Evolutionary conservation across 1,139 yeast genomes (phyloP).

Genomic region (Candida smagusa): DNA sequence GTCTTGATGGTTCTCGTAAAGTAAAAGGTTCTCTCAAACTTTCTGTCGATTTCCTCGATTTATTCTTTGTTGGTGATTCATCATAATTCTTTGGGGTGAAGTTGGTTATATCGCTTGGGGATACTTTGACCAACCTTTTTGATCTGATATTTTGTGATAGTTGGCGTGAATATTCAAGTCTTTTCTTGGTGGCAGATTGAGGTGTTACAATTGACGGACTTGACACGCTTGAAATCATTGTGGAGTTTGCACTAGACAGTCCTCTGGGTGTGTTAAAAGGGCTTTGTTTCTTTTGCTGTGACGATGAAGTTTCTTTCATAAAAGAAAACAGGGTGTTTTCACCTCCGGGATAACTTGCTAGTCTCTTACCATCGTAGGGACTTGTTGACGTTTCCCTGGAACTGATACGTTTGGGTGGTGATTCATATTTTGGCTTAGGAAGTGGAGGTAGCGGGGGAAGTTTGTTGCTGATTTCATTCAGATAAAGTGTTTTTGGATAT

Average conservation of each 20-base stretch:
- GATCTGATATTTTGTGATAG: conserved; percentile 15
- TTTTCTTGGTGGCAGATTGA: conserved; percentile 14
- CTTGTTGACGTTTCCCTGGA: conserved; percentile 6
- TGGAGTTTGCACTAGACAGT: conserved; percentile 1
- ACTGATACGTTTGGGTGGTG: conserved; percentile 5
- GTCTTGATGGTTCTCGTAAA: conserved; percentile 9
- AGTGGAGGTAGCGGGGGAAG: conserved; percentile 6
- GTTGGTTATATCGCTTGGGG: conserved; percentile 19
- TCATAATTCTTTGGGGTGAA: conserved; percentile 5
- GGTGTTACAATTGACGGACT: neutral
- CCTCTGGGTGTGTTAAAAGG: conserved; percentile 7
- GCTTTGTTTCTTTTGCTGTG: conserved; percentile 25
- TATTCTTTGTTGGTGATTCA: conserved; percentile 10
- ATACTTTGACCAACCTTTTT: conserved; percentile 11
- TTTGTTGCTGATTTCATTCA: conserved; percentile 11
- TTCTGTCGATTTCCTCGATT: neutral
- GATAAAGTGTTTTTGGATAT: conserved; percentile 22
- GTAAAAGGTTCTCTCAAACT: neutral
- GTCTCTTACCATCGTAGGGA: conserved; percentile 11
- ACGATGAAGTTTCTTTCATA: conserved; percentile 38
- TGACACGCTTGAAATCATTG: neutral
- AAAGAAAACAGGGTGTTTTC: conserved; percentile 27
- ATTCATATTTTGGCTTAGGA: conserved; percentile 8
- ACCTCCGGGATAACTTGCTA: conserved; percentile 9
- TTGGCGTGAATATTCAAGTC: conserved; percentile 17